Evolutionary conservation across 345 rosid species (phyloP).

Genomic region (Sonneratia alba): DNA sequence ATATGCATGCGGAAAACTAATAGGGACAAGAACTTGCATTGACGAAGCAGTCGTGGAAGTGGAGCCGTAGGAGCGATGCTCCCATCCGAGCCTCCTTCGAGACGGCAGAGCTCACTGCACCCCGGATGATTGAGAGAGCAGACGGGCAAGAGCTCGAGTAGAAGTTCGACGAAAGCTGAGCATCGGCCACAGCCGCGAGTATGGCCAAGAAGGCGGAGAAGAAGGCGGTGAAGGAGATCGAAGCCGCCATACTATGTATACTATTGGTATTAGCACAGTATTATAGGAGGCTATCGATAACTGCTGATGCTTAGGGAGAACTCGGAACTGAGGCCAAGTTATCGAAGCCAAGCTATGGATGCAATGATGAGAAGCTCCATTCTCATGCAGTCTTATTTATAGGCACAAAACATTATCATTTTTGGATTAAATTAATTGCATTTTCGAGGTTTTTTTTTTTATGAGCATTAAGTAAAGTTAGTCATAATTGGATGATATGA

Average conservation of each 20-base stretch:
- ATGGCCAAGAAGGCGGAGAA: background rate
- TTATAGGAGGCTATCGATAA: background rate
- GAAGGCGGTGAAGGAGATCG: background rate
- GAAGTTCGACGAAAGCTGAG: slow-evolving; percentile 20
- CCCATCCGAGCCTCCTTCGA: slow-evolving; percentile 23
- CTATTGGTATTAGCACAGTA: too few relatives aligned
- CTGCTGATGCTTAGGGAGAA: background rate
- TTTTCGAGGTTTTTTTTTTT: background rate
- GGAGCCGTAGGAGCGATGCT: slow-evolving; percentile 33
- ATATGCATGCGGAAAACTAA: too few relatives aligned
- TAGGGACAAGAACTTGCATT: slow-evolving; percentile 15
- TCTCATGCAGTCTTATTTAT: background rate
- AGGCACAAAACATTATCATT: background rate
- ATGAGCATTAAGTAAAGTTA: background rate
- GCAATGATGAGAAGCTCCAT: background rate
- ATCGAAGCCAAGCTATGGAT: background rate
- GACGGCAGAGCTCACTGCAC: slow-evolving; percentile 16
- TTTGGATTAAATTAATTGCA: background rate
- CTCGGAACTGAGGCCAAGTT: background rate
- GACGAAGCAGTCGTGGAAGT: slow-evolving; percentile 47
- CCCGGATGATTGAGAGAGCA: slow-evolving; percentile 17
- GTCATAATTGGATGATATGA: too few relatives aligned
- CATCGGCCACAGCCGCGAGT: background rate
- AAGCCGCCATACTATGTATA: slow-evolving; percentile 6
- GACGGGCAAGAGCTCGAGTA: slow-evolving; percentile 24